A percentile compares a stretch with the other conserved stretches of the same genome.
Conservation (phyloP, 2,329 filamentous ascomycete genomes). For the Aspergillus pseudoviridinutans region DNA sequence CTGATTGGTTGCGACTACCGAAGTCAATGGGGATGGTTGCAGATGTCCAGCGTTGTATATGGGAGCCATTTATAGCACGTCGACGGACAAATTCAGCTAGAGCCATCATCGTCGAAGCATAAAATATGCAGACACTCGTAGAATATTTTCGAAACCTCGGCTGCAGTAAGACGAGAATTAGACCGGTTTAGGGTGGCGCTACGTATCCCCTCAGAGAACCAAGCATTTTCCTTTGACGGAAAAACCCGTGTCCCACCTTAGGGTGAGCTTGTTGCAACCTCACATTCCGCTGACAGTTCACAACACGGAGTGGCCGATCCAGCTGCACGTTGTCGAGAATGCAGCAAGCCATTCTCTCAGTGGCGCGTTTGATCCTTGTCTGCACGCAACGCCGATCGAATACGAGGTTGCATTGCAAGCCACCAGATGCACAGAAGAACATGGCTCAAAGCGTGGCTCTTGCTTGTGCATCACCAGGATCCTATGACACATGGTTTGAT, state of each 20-base stretch:
- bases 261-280: background rate
- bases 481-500: background rate
- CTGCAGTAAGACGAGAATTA: background rate
- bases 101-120: no score
- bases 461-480: background rate
- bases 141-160: no score
- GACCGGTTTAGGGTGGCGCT: background rate
- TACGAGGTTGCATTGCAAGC: background rate
- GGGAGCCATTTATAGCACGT: background rate
- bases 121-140: no score
- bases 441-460: background rate
- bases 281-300: background rate
- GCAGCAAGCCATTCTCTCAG: background rate
- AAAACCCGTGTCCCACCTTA: background rate
- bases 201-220: background rate
- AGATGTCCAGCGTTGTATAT: background rate
- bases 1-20: background rate
- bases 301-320: background rate
- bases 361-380: background rate
- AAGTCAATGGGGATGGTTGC: background rate
- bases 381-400: background rate
- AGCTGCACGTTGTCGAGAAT: background rate
- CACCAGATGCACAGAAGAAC: background rate
- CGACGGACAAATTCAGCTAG: background rate
- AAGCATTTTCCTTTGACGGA: background rate